Base-by-base conservation (phyloP, 2,329 filamentous ascomycete species). In the Aschersonia sp. region DNA sequence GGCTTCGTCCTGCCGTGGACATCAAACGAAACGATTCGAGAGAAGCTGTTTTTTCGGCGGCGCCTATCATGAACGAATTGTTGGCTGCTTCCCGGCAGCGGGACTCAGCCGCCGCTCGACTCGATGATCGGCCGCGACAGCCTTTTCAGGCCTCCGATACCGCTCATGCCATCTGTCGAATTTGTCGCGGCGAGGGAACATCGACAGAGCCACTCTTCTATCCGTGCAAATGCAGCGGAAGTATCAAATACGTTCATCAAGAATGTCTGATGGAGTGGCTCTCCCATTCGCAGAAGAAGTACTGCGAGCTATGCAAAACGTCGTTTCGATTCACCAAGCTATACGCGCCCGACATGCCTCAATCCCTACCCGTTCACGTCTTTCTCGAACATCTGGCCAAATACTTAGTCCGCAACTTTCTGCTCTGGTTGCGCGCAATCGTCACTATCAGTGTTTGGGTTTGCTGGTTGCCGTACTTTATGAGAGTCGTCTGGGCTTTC, bases 231-330 rank as follows among this genome's bases (percentile, higher is more conserved):
- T 98, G 92, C 70, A 95, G 87, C 61, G 92, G 92, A 49, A 97
- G 90, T 67, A 98, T 98, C 69, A 95, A 95, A 69, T 95, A 84
- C 59, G 92, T 98, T 51, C 92, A 98, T 64, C 92, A 98, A 66
- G 86, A 94, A 62, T 98, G 92, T 63, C 70, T 98, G 66, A 95
- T 98, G 84, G 89, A 97, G 66, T 98, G 92, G 92, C 74, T 98
- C 29, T 90, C 88, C 45, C 94, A 98, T 65, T 97, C 92, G 2
- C 89, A 98, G 63, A 98, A 98, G 77, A 97, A 97, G 66, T 86
- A 98, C 71, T 98, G 94, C 73, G 92, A 98, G 70, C 81, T 98
- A 37, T 98, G 92, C 79, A 98, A 98, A 70, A 98, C 92, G 2
- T 83, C 89, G 0, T 98, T 97, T 61, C 85, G 88, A 51, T 98